Evolutionary conservation across 495 filamentous ascomycete species (phyloP), one percentile per base, ranked within the genome.

Genomic region (Annulohypoxylon maeteangense): DNA sequence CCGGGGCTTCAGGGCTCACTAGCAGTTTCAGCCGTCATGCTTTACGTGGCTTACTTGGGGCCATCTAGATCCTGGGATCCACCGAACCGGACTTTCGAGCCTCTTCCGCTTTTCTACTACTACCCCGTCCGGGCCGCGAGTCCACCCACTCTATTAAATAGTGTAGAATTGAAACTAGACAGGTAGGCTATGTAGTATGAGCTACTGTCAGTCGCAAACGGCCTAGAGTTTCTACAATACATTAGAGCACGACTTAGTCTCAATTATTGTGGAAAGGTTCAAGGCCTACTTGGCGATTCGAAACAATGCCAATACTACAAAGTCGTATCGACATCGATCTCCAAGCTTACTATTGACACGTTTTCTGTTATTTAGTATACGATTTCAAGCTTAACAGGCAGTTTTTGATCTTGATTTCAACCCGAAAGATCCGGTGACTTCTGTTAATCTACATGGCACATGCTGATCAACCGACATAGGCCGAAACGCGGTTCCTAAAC

Each of bases 1-100:
- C 59, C 59, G 47, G 47, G 29, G 10, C 29, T 31, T 20, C 25
- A 58, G 47, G 64, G 61, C 61, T 66, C 63, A 66, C 65, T 62
- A 27, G n/a, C 65, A 62, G 69, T 72, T 72, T 72, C 69, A 73
- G 70, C 70, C 48, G 27, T 69, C 56, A 51, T 45, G 50, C 65
- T 45, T 69, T 66, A 73, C 70, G 65, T 69, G 70, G 70, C 62
- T 62, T 42, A 56, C 65, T 65, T 65, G 47, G 47, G 12, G 16
- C 50, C 48, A 55, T 63, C 47, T 57, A 42, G 44, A 50, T 62
- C 20, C 45, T 48, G 11, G 44, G 55, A 60, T 61, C 53, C 60
- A 58, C 56, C 36, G 40, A 56, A 23, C 29, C 51, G 36, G 42
- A 55, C 27, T 55, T 58, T 50, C 54, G 14, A 55, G 31, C 48